These are phyloP conservation scores for Lipomyces yamanashiensis DNA, from an alignment of 805 yeast species.

Conservation along the genomic window DNA sequence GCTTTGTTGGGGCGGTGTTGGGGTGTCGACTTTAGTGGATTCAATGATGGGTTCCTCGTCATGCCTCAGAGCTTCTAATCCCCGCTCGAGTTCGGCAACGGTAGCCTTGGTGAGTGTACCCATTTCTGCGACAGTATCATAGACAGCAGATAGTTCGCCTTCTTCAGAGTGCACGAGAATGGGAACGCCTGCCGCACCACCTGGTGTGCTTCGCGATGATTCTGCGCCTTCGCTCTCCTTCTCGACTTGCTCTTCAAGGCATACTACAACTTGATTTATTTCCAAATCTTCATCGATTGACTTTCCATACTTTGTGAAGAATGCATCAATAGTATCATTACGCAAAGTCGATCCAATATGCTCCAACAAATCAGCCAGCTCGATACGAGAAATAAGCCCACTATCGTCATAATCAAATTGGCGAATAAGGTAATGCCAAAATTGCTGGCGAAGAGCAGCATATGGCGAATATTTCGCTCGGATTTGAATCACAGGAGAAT, in stretches of 20 bases:
- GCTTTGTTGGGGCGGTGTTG: not conserved
- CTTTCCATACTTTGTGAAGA: slow-evolving; percentile 40
- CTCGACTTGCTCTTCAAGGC: slow-evolving; percentile 52
- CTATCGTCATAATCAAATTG: slow-evolving; percentile 53
- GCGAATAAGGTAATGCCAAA: slow-evolving; percentile 69
- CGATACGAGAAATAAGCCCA: slow-evolving; percentile 58
- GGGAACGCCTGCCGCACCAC: slow-evolving; percentile 1
- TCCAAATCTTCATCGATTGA: slow-evolving; percentile 50
- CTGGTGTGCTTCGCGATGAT: not conserved
- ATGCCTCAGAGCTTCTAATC: not conserved
- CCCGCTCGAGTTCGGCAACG: not conserved
- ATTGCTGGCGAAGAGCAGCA: slow-evolving; percentile 61
- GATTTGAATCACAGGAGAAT: slow-evolving; percentile 60
- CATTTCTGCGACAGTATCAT: too few relatives aligned
- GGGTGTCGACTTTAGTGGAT: not conserved
- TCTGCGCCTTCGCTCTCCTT: slow-evolving; percentile 35
- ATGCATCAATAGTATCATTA: slow-evolving; percentile 41
- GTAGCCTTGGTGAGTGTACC: not conserved
- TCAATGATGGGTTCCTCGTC: not conserved
- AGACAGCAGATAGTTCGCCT: not conserved
- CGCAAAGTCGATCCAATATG: slow-evolving; percentile 59
- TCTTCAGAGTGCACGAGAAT: slow-evolving; percentile 3
- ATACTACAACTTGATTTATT: slow-evolving; percentile 58
- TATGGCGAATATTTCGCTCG: slow-evolving; percentile 72
- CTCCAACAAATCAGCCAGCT: slow-evolving; percentile 67